Evolutionary conservation across 192 early-diverging fungal genomes (phyloP).

Genomic region (Coemansia nantahalensis): DNA sequence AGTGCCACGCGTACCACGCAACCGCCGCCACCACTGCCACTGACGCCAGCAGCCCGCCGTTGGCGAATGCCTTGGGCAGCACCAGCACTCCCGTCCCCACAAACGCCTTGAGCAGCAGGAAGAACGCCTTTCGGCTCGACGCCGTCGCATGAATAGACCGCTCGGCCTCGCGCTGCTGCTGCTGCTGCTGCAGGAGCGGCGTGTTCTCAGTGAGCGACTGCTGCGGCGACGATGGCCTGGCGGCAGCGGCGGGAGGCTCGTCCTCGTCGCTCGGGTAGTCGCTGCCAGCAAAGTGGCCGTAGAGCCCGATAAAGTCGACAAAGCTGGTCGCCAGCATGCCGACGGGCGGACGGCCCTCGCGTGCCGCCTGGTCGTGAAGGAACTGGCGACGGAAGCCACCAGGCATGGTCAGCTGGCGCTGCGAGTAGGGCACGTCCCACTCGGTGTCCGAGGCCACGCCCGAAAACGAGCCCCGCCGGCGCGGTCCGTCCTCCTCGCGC

Average conservation of each 20-base stretch:
- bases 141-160: constrained; percentile 51
- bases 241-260: constrained; percentile 40
- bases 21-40: constrained; percentile 51
- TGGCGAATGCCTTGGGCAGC: constrained; percentile 70
- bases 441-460: constrained; percentile 39
- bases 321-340: constrained; percentile 80
- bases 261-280: constrained; percentile 82
- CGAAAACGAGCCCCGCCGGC: constrained; percentile 32
- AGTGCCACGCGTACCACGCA: constrained; percentile 60
- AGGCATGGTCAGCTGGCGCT: constrained; percentile 60
- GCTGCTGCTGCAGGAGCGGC: constrained; percentile 4
- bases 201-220: constrained; percentile 1
- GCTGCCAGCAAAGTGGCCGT: constrained; percentile 92
- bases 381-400: constrained; percentile 90
- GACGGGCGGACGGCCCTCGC: constrained; percentile 60
- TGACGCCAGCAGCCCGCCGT: constrained; percentile 70
- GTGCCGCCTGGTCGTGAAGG: constrained; percentile 67
- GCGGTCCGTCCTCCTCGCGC: not conserved
- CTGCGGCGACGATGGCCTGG: not conserved
- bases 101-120: constrained; percentile 79
- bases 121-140: constrained; percentile 68
- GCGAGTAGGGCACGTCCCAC: constrained; percentile 39
- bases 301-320: constrained; percentile 90
- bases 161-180: not conserved
- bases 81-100: constrained; percentile 78